Conservation (phyloP, 1,284 basidiomycete genomes). For the Melampsora americana region DNA sequence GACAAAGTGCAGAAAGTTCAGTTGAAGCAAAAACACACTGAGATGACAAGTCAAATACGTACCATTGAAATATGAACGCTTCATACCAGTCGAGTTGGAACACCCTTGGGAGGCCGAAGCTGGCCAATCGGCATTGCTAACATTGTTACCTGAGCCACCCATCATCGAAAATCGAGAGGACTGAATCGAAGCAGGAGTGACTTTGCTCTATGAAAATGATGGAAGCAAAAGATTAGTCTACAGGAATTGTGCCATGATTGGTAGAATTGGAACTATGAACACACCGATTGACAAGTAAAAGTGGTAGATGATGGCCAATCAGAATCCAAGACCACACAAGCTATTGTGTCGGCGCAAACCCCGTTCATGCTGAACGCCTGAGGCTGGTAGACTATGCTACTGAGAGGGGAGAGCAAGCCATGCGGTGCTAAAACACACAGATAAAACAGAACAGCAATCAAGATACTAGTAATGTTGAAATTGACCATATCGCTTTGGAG, state of each 20-base stretch:
- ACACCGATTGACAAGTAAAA: neutral
- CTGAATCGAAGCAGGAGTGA: too few relatives aligned
- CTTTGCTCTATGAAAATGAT: too few relatives aligned
- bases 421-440: too few relatives aligned
- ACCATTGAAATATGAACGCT: neutral
- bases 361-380: neutral
- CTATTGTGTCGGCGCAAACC: neutral
- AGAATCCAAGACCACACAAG: neutral
- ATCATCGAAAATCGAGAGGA: too few relatives aligned
- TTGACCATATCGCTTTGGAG: too few relatives aligned
- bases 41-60: neutral
- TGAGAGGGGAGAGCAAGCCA: too few relatives aligned
- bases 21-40: neutral
- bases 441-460: too few relatives aligned
- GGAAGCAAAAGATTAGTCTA: too few relatives aligned
- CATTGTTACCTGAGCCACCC: too few relatives aligned
- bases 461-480: too few relatives aligned
- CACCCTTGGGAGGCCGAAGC: neutral
- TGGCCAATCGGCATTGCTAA: neutral
- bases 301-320: neutral
- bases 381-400: neutral
- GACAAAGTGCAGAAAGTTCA: neutral
- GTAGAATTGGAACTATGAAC: neutral
- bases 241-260: too few relatives aligned
- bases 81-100: neutral